A percentile compares a stretch with the other conserved stretches of the same genome.
phyloP scores from a whole-genome alignment of 2,329 filamentous ascomycete species.

The Paecilomyces dactylethromorphus region DNA sequence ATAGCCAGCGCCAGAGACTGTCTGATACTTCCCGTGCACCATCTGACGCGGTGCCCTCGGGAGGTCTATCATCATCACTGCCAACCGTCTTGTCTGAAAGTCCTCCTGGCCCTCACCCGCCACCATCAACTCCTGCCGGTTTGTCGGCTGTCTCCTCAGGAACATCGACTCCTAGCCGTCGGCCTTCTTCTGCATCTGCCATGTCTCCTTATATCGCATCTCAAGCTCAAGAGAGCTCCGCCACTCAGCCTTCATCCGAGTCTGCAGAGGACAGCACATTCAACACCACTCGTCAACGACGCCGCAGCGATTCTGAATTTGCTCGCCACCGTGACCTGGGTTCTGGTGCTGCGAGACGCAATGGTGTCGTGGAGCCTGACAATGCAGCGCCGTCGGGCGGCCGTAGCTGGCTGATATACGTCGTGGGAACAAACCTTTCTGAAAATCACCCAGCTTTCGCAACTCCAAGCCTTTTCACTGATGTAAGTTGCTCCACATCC shows the following conservation, averaged over 20 bases:
- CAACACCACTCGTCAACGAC: slow-evolving; percentile 44
- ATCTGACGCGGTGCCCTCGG: slow-evolving; percentile 23
- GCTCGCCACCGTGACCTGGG: slow-evolving; percentile 51
- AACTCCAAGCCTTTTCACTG: slow-evolving; percentile 63
- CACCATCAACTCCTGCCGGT: slow-evolving; percentile 57
- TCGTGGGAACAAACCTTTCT: slow-evolving; percentile 62
- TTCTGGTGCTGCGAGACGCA: slow-evolving; percentile 55
- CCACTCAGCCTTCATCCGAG: slow-evolving; percentile 29
- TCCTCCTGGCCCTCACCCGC: slow-evolving; percentile 53
- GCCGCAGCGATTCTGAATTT: slow-evolving; percentile 55
- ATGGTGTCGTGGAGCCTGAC: slow-evolving; percentile 58
- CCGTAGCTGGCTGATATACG: slow-evolving; percentile 66
- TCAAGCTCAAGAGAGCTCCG: slow-evolving; percentile 32
- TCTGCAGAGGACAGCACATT: slow-evolving; percentile 37
- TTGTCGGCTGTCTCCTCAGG: slow-evolving; percentile 50
- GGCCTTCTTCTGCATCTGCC: slow-evolving; percentile 43
- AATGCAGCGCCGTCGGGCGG: slow-evolving; percentile 43
- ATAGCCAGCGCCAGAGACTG: slow-evolving; percentile 46
- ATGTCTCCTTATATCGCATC: slow-evolving; percentile 30
- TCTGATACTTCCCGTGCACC: slow-evolving; percentile 21
- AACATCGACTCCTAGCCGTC: slow-evolving; percentile 42
- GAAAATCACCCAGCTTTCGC: slow-evolving; percentile 65
- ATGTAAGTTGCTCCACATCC: slow-evolving; percentile 40
- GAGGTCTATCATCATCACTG: slow-evolving; percentile 27
- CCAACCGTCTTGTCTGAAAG: slow-evolving; percentile 47